These are phyloP conservation scores for Sergeia podlipaevii DNA, from an alignment of 208 protist genomes.

Conservation along the genomic window DNA sequence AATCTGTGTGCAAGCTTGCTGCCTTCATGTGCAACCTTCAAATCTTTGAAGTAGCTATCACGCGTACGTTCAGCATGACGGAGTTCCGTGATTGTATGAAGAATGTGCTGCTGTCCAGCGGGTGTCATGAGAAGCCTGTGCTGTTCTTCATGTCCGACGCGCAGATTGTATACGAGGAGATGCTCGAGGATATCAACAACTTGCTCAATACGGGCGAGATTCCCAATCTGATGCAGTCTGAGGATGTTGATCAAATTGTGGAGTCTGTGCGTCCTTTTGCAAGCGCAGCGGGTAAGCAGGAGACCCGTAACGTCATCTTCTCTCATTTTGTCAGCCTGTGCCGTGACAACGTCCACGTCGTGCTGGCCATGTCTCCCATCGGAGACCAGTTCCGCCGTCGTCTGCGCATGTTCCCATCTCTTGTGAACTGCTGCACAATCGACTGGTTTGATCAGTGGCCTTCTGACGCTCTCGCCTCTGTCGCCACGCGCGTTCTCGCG, in stretches of 20 bases:
- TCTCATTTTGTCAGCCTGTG: conserved; percentile 93
- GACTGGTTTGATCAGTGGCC: conserved; percentile 98
- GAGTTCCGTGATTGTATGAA: conserved; percentile 96
- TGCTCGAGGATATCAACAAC: conserved; percentile 98
- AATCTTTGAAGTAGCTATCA: conserved; percentile 90
- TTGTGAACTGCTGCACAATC: conserved; percentile 98
- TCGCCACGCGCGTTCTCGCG: conserved; percentile 80
- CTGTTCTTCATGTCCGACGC: conserved; percentile 96
- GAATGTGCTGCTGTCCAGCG: conserved; percentile 82
- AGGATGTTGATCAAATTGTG: conserved; percentile 95
- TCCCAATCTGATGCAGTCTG: conserved; percentile 94
- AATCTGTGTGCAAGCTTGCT: conserved; percentile 94
- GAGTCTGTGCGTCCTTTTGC: conserved; percentile 80
- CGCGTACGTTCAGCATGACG: conserved; percentile 86
- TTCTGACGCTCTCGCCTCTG: conserved; percentile 87
- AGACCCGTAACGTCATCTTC: conserved; percentile 92
- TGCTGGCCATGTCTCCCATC: conserved; percentile 96
- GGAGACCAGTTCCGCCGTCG: conserved; percentile 94
- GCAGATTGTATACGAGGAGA: conserved; percentile 94
- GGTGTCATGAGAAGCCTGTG: conserved; percentile 80
- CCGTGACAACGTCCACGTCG: conserved; percentile 95
- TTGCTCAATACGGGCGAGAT: conserved; percentile 97
- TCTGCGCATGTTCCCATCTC: conserved; percentile 96
- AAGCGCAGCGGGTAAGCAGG: conserved; percentile 88
- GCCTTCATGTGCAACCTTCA: conserved; percentile 92